Base-by-base conservation (phyloP, 306 rosid genomes). In the Acacia melanoxylon region DNA sequence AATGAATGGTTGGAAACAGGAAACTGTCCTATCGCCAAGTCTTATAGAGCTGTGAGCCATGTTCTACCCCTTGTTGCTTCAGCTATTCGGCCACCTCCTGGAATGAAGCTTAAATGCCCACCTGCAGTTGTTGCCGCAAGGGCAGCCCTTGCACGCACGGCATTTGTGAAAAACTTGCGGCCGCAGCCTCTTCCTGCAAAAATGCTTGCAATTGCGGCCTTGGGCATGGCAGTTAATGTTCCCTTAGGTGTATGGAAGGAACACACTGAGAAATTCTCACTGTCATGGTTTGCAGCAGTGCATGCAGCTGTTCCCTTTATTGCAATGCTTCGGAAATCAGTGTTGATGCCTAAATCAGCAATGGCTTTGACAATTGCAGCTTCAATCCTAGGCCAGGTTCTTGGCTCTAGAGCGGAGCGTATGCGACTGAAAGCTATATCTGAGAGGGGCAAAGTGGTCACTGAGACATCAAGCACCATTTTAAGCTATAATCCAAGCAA, bases 161-260 rank as follows among this genome's bases (percentile, higher is more conserved):
- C 93, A 33, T 80, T 92, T 22, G 95, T 92, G 12, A 94, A 92
- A 84, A 90, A 87, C 83, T 68, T 94, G 85, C 95, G 94, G 5
- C 98, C 97, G 8, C 98, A 92, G 83, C 97, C 97, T 41, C 93
- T 92, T 78, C 97, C 97, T 81, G 86, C 88, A 37, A 94, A 94
- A 89, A 82, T 94, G 92, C 91, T 94, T n/a, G 93, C 77, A 35
- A 90, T 92, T 82, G 97, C 95, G 5, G 97, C 92, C 25, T 59
- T 94, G 67, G 97, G 94, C 68, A 94, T 94, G 98, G 95, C 92
- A 13, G 89, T 72, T 48, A 94, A 94, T 17, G 90, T 94, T 46
- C 97, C 97, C 67, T 83, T 94, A 81, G 97, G 98, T 58, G 86
- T 87, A 83, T 94, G 98, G 98, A 94, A 83, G 86, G 97, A 94